These are phyloP conservation scores for Arthrobotrys entomopaga DNA, from an alignment of 2,329 filamentous ascomycete genomes.

Conservation along the genomic window DNA sequence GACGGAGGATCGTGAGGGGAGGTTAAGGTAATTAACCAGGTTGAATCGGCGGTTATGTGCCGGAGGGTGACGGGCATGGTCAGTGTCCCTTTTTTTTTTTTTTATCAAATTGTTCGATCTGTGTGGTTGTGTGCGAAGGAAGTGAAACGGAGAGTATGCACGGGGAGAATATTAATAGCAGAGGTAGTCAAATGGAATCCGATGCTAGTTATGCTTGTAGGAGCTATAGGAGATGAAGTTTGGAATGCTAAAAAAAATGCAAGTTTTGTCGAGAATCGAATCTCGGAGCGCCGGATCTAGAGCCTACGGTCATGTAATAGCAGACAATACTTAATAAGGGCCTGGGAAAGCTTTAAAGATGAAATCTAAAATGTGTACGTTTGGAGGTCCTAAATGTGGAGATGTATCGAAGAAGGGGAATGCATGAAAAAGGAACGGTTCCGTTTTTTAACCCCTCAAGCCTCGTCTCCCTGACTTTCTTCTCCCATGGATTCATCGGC, in stretches of 20 bases:
- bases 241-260: constrained; percentile 20
- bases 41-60: constrained; percentile 56
- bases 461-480: not conserved
- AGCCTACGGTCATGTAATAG: not conserved
- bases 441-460: constrained; percentile 43
- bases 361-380: constrained; percentile 1
- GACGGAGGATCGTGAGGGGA: constrained; percentile 60
- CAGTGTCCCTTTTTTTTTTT: too few relatives aligned
- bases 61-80: constrained; percentile 55
- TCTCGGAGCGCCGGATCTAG: not conserved
- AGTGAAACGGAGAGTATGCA: not conserved
- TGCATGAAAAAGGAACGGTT: constrained; percentile 49
- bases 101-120: too few relatives aligned
- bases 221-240: too few relatives aligned
- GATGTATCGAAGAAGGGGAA: constrained; percentile 11
- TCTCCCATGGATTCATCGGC: not conserved
- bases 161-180: not conserved
- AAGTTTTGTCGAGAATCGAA: constrained; percentile 41
- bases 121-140: not conserved
- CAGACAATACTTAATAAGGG: not conserved
- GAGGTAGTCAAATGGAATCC: not conserved
- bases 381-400: constrained; percentile 11
- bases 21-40: constrained; percentile 55
- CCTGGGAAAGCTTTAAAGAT: not conserved
- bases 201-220: constrained; percentile 33